phyloP scores from a whole-genome alignment of 805 yeast genomes.

The Torulaspora franciscae region DNA sequence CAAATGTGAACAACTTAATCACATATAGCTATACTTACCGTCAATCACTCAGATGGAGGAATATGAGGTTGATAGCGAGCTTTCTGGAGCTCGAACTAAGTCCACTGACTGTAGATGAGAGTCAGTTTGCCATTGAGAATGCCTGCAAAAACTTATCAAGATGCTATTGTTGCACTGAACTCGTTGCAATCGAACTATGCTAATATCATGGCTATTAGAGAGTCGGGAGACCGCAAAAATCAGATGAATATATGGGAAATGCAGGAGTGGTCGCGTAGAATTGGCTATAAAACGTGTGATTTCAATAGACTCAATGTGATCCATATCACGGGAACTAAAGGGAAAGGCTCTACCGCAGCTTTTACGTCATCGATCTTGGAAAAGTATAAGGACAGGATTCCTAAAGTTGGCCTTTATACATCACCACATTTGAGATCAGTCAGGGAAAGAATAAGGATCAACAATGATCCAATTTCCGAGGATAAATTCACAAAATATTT shows the following conservation, averaged over 20 bases:
- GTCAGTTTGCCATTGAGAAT: slow-evolving; percentile 19
- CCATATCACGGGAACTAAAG: slow-evolving; percentile 97
- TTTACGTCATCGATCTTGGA: slow-evolving; percentile 75
- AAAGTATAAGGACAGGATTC: slow-evolving; percentile 47
- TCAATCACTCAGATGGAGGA: neutral
- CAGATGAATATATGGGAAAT: slow-evolving; percentile 78
- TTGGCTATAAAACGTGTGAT: slow-evolving; percentile 62
- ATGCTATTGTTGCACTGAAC: slow-evolving; percentile 82
- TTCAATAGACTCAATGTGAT: slow-evolving; percentile 71
- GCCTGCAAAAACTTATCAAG: slow-evolving; percentile 40
- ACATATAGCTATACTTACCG: neutral
- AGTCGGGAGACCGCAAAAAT: slow-evolving; percentile 60
- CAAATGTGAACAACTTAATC: neutral
- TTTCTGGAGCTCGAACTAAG: neutral
- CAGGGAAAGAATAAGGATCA: slow-evolving; percentile 81
- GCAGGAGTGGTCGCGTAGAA: slow-evolving; percentile 69
- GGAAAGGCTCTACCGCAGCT: slow-evolving; percentile 97
- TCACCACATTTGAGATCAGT: slow-evolving; percentile 94
- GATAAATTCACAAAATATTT: slow-evolving; percentile 80
- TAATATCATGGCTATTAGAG: slow-evolving; percentile 74
- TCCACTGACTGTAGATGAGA: slow-evolving; percentile 14
- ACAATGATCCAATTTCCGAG: slow-evolving; percentile 81
- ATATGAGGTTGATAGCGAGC: neutral
- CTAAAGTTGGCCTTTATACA: slow-evolving; percentile 84
- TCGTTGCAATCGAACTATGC: slow-evolving; percentile 88